Conservation (phyloP, 1,139 yeast species). For the Pichia sp. region DNA sequence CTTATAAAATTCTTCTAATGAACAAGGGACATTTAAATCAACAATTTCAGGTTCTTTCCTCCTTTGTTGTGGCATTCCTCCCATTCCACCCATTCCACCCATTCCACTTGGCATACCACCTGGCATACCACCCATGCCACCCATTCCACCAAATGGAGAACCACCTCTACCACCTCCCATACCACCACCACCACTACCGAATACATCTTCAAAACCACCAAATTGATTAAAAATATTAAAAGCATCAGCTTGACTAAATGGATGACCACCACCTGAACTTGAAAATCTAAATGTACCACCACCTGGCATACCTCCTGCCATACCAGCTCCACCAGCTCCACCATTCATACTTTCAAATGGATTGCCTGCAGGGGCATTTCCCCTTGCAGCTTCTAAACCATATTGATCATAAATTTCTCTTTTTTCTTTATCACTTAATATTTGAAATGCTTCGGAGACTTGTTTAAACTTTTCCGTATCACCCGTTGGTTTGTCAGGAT, state of each 20-base stretch:
- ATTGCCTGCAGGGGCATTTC: constrained; percentile 75
- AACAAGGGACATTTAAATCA: constrained; percentile 71
- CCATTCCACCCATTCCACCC: constrained; percentile 39
- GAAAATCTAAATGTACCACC: too few relatives aligned
- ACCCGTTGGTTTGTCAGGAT: constrained; percentile 94
- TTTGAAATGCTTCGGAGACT: constrained; percentile 91
- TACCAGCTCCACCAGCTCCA: constrained; percentile 77
- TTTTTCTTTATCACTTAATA: constrained; percentile 74
- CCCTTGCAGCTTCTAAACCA: constrained; percentile 90
- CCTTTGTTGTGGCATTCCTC: constrained; percentile 26
- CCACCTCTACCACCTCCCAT: too few relatives aligned
- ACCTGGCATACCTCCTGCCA: constrained; percentile 50
- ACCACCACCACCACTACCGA: constrained; percentile 35
- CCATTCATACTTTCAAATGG: constrained; percentile 87
- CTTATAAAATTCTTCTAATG: constrained; percentile 73
- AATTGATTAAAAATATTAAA: constrained; percentile 77
- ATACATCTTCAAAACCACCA: constrained; percentile 46
- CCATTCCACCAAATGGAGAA: constrained; percentile 31
- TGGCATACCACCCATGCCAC: constrained; percentile 18
- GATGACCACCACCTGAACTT: constrained; percentile 36
- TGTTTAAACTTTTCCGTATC: constrained; percentile 92
- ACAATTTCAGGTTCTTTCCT: constrained; percentile 60
- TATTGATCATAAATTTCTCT: constrained; percentile 81
- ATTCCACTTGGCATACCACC: constrained; percentile 24
- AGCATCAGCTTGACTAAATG: constrained; percentile 74